Conservation (phyloP, 106 monocot genomes). For the Dendrobium chrysotoxum region DNA sequence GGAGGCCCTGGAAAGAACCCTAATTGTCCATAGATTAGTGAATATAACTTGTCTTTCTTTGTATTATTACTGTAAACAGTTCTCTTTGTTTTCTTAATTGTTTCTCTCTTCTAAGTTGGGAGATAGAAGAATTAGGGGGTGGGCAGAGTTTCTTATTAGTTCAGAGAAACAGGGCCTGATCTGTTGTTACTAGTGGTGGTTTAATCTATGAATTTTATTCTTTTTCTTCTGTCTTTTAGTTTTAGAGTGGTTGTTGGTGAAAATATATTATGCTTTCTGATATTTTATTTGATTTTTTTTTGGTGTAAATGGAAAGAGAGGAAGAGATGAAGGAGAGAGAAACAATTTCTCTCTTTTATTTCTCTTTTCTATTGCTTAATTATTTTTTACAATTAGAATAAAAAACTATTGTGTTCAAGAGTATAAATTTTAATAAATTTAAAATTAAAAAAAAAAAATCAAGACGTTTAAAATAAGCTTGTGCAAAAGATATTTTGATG, state of each 20-base stretch:
- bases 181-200: background rate
- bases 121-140: background rate
- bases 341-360: no score
- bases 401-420: no score
- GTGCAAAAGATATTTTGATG: no score
- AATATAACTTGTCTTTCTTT: background rate
- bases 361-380: no score
- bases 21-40: slow-evolving; percentile 43
- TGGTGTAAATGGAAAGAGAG: background rate
- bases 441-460: no score
- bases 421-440: no score
- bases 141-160: background rate
- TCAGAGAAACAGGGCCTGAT: background rate
- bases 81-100: background rate
- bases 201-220: background rate
- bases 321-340: no score
- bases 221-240: background rate
- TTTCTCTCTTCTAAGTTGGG: background rate
- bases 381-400: no score
- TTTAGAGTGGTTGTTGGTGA: background rate
- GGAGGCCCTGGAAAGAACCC: slow-evolving; percentile 79
- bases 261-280: background rate
- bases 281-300: background rate
- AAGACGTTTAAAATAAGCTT: no score
- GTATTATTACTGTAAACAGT: background rate